These are phyloP conservation scores for Lasiodiplodia sp. DNA, from an alignment of 2,329 filamentous ascomycete genomes.

Conservation along the genomic window DNA sequence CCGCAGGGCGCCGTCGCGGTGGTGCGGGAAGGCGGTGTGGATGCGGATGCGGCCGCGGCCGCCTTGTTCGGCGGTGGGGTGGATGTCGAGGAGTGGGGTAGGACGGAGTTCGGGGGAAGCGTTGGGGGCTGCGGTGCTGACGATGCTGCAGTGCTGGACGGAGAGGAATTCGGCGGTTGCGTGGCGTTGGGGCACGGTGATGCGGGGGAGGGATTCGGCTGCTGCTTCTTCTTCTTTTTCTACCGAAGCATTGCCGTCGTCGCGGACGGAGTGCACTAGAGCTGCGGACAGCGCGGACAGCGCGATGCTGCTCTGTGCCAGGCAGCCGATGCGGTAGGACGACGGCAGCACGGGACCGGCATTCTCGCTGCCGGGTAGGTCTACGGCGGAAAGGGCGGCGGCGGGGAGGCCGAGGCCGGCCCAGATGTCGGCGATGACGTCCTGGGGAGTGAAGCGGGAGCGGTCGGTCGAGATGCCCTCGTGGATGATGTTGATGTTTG, in stretches of 20 bases:
- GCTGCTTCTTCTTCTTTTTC: not conserved
- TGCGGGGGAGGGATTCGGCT: conserved; percentile 41
- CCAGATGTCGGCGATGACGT: conserved; percentile 1
- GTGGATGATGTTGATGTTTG: not conserved
- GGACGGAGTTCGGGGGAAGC: too few relatives aligned
- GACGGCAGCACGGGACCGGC: conserved; percentile 51
- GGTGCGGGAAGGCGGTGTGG: conserved; percentile 63
- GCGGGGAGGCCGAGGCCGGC: not conserved
- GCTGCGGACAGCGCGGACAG: conserved; percentile 60
- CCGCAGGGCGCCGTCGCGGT: conserved; percentile 52
- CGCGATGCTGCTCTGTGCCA: conserved; percentile 62
- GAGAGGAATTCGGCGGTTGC: conserved; percentile 62
- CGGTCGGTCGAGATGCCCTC: not conserved
- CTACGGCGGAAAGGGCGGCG: not conserved
- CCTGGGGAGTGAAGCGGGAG: not conserved
- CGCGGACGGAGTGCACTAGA: conserved; percentile 51
- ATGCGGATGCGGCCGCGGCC: conserved; percentile 63
- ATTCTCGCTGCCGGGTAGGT: conserved; percentile 33
- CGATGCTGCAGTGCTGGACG: conserved; percentile 59
- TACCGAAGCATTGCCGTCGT: conserved; percentile 23
- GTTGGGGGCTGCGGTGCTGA: too few relatives aligned
- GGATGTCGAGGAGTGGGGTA: conserved; percentile 57
- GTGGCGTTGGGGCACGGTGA: conserved; percentile 55
- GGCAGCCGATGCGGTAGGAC: conserved; percentile 61
- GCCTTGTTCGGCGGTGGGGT: conserved; percentile 53